Evolutionary conservation across 78 protist genomes (phyloP), one percentile per base, ranked within the genome.

Genomic region (Capsaspora owczarzaki): DNA sequence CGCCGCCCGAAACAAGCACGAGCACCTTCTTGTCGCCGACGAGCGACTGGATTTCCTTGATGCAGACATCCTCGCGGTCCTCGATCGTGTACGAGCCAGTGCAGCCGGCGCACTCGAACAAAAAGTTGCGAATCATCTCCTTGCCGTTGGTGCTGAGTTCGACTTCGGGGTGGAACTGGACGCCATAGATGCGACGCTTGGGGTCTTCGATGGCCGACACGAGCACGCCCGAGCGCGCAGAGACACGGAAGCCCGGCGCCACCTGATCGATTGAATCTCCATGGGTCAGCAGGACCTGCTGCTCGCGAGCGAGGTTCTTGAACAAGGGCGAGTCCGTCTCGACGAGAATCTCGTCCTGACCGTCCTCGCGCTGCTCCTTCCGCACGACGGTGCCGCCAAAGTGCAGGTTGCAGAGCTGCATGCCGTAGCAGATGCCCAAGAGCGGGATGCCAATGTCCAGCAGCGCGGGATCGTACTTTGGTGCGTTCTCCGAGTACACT

Each of bases 101-200:
- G 60, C 88, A 80, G 53, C 81, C 79, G 61, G 82, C 42, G n/a
- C 83, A 56, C 37, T 68, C 44, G 35, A 82, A 80, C 71, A 94
- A 84, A 74, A 94, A 95, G 91, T 95, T 94, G 42, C 29, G 0
- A 40, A 95, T 20, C 29, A 95, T 92, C 46, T 23, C 61, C 47
- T 43, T 78, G 29, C 98, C 97, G 71, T 90, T 78, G 33, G 29
- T 69, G 20, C 95, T 61, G 42, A 89, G 87, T 51, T 91, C 93
- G 10, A 95, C 98, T 47, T 95, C 97, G 61, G 97, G 97, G 84
- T 95, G 98, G 76, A 95, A 95, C 87, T 95, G 95, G 2, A 89
- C 85, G n/a, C 89, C 90, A 23, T n/a, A 89, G 19, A 79, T 81
- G 44, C 5, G 38, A 40, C 38, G 12, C 40, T 49, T 51, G 16